These are phyloP conservation scores for Capsella rubella DNA, from an alignment of 441 rosid species.

Conservation along the genomic window DNA sequence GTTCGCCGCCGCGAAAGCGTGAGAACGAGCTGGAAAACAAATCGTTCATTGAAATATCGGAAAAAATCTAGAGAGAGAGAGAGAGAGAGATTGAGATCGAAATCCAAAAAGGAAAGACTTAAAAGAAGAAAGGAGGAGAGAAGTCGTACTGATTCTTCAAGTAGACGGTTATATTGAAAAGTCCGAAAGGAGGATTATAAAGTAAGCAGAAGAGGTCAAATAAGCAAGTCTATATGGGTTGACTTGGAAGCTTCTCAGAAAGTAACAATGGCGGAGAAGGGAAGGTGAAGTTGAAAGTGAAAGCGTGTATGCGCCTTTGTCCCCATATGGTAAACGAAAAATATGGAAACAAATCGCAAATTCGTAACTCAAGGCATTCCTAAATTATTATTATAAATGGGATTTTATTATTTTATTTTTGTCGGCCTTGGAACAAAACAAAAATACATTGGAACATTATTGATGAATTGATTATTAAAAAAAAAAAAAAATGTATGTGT, in stretches of 20 bases:
- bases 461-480: no score
- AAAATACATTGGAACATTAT: no score
- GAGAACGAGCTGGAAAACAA: slow-evolving; percentile 60
- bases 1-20: slow-evolving; percentile 58
- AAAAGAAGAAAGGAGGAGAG: slow-evolving; percentile 8
- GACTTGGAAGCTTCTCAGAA: slow-evolving; percentile 42
- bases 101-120: slow-evolving; percentile 5
- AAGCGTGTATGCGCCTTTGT: slow-evolving; percentile 9
- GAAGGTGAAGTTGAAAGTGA: slow-evolving; percentile 16
- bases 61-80: slow-evolving; percentile 14
- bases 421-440: no score
- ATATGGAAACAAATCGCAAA: not conserved
- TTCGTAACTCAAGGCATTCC: not conserved
- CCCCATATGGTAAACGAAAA: not conserved
- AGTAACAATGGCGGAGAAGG: slow-evolving; percentile 27
- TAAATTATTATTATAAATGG: no score
- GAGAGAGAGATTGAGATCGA: slow-evolving; percentile 34
- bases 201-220: slow-evolving; percentile 38
- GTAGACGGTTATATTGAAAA: slow-evolving; percentile 34
- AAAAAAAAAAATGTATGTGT: no score
- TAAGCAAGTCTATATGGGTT: slow-evolving; percentile 25
- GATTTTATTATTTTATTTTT: no score
- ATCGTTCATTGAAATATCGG: slow-evolving; percentile 43
- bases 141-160: slow-evolving; percentile 33
- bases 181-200: slow-evolving; percentile 16